Evolutionary conservation across 1,284 basidiomycete species (phyloP), one percentile per base, ranked within the genome.

Genomic region (Tausonia pullulans): DNA sequence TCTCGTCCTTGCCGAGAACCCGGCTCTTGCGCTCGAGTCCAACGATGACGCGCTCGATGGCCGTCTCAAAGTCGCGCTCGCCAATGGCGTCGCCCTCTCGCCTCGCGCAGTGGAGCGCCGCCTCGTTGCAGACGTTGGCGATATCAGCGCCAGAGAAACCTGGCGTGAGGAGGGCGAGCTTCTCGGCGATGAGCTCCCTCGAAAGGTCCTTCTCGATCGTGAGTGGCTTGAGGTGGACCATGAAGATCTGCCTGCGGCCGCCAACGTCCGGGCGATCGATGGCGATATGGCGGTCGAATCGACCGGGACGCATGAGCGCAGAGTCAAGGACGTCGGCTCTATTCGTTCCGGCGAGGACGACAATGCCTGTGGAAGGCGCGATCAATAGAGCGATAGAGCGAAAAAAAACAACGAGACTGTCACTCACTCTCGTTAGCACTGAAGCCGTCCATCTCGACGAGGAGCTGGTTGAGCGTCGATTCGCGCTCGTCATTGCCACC

Each of bases 391-490:
- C 27, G 27, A 27, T 27, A 27, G 27, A 2, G 27, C 27, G 27
- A 27, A 27, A 27, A 27, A 27, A 27, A 27, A 27, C 1, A 27
- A 27, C 27, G 27, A 27, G 27, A 27, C 27, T 27, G 27, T 27
- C 27, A 27, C 27, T 27, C 27, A 27, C 27, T 27, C 76, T 98
- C 91, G 69, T 90, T 85, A 11, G 93, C 95, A 55, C 88, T 87
- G 78, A 99, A 98, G 50, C 95, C 95, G 76, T 99, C 95, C 95
- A 99, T 98, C 80, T 99, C 95, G 56, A 98, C 95, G 67, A 99
- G 81, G 14, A 99, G 81, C 78, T 99, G 96, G 76, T 98, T 98
- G 68, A 99, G 83, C 16, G 95, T 99, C 11, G 90, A 91, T 78
- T 99, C 96, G 58, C 96, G 87, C 76, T 99, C 95, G 74, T 98